These are phyloP conservation scores for Filobasidium wieringae DNA, from an alignment of 768 basidiomycete species.

Conservation along the genomic window DNA sequence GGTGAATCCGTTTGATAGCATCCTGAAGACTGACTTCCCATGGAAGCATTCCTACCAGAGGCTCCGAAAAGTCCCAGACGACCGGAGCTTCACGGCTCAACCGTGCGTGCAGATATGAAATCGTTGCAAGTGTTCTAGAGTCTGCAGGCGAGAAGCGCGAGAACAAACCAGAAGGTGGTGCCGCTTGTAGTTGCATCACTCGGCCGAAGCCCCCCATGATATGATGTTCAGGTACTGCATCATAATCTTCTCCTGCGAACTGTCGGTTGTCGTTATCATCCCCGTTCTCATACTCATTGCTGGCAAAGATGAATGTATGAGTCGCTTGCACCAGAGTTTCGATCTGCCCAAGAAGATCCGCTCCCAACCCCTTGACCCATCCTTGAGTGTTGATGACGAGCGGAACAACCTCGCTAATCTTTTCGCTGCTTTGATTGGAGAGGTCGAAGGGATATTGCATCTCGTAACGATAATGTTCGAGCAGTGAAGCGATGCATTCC, in stretches of 20 bases:
- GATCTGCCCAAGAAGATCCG: conserved; percentile 60
- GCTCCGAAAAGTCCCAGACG: conserved; percentile 56
- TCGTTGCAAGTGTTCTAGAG: conserved; percentile 53
- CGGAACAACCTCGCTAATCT: conserved; percentile 54
- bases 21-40: conserved; percentile 54
- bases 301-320: conserved; percentile 44
- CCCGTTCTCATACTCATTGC: background rate
- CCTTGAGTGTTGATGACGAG: conserved; percentile 93
- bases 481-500: conserved; percentile 52
- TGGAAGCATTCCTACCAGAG: conserved; percentile 58
- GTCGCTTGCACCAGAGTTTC: conserved; percentile 55
- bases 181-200: conserved; percentile 39
- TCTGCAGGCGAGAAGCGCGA: conserved; percentile 53
- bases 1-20: conserved; percentile 54
- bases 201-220: background rate
- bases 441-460: conserved; percentile 41
- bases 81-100: conserved; percentile 29
- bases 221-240: background rate
- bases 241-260: conserved; percentile 13
- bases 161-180: conserved; percentile 44
- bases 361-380: conserved; percentile 88
- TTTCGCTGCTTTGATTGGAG: conserved; percentile 30
- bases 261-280: conserved; percentile 12
- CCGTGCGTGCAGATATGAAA: conserved; percentile 64
- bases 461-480: conserved; percentile 49